Base-by-base conservation (phyloP, 106 monocot genomes). In the Apostasia ramifera region DNA sequence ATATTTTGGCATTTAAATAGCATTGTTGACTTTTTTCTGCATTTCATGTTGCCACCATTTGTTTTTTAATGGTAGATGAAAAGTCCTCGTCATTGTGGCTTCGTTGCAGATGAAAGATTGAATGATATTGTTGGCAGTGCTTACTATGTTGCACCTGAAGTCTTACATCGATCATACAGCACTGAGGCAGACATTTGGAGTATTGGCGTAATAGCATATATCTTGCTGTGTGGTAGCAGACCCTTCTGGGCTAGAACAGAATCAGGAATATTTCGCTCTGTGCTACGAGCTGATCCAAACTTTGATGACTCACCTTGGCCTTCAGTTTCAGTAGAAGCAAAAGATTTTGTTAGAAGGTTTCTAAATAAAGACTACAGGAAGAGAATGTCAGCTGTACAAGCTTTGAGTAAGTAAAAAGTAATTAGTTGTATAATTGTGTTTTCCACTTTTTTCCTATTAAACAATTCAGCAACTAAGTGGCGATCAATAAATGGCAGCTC, bases 111-210 rank as follows among this genome's bases (percentile, higher is more conserved):
- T 80, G 91, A 95, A 74, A 86, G 91, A 67, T 79, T 95, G 49
- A 88, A 92, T 73, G 95, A 95, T 74, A 92, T 95, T 66, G 95
- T 95, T 69, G 95, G 95, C 2, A 91, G 91, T 80, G 95, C 95
- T 56, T 95, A 95, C 58, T 95, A 95, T 69, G 95, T 95, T 72
- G 91, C 95, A 5, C 95, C 95, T 50, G 95, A 95, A 61, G 95
- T 95, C 53, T 74, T 95, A 50, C 91, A 95, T 74, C 80, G 95
- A 77, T 85, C 88, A 70, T 95, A 91, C 63, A 86, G 84, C 61
- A 83, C 70, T 55, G 95, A 95, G 66, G 91, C 91, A 39, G 95
- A 95, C 56, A 84, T 95, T 4, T 95, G 95, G 95, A 95, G 95
- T 62, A 81, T 95, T 68, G 95, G 95, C 67, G 95, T 95, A 48